Conservation (phyloP, 1,284 basidiomycete genomes). For the Coniferiporia weirii region DNA sequence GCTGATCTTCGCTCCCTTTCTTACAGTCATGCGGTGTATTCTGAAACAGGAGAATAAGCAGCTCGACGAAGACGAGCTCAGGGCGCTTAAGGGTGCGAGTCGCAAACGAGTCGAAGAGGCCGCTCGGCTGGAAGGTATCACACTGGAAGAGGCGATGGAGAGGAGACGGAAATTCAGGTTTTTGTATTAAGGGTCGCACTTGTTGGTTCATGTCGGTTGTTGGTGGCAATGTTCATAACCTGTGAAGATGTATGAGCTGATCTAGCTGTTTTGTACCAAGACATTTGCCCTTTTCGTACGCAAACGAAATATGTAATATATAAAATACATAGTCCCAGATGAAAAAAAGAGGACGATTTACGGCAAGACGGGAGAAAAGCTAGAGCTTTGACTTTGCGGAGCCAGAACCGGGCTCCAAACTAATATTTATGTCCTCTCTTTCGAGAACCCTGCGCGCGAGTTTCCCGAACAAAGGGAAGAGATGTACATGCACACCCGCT, state of each 20-base stretch:
- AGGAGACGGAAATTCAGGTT: slow-evolving; percentile 39
- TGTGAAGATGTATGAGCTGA: no score
- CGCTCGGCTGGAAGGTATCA: slow-evolving; percentile 33
- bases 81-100: slow-evolving; percentile 28
- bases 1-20: background rate
- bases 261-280: no score
- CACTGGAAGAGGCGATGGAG: slow-evolving; percentile 33
- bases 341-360: no score
- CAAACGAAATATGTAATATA: no score
- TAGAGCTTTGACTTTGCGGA: slow-evolving; percentile 5
- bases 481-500: slow-evolving; percentile 49
- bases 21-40: slow-evolving; percentile 31
- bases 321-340: no score
- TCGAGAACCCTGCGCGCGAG: slow-evolving; percentile 58
- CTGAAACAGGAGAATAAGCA: slow-evolving; percentile 32
- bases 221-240: no score
- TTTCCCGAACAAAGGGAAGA: slow-evolving; percentile 62
- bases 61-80: slow-evolving; percentile 32
- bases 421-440: slow-evolving; percentile 35
- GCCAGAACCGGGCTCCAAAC: background rate
- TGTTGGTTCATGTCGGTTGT: background rate
- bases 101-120: slow-evolving; percentile 34
- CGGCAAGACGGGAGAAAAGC: background rate
- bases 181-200: slow-evolving; percentile 28
- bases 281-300: no score